These are phyloP conservation scores for Diaporthe humulicola DNA, from an alignment of 2,329 filamentous ascomycete species.

Conservation along the genomic window DNA sequence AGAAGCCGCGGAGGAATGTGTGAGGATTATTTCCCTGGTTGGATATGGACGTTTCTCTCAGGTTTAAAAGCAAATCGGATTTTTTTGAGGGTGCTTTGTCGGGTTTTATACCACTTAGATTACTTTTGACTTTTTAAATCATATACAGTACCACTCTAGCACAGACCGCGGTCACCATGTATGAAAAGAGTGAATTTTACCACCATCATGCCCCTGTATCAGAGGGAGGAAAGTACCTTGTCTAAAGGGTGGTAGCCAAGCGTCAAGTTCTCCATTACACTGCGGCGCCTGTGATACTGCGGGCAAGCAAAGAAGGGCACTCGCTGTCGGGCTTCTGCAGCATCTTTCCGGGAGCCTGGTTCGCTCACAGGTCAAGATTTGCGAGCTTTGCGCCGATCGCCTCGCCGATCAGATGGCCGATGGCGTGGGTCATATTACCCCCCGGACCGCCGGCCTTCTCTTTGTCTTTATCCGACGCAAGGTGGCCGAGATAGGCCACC, in stretches of 20 bases:
- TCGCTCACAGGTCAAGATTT: neutral
- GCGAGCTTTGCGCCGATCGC: neutral
- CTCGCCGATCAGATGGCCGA: neutral
- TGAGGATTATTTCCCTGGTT: neutral
- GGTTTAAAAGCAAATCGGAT: neutral
- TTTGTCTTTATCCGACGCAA: conserved; percentile 15
- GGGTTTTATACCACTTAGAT: neutral
- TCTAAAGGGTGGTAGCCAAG: neutral
- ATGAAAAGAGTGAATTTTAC: neutral
- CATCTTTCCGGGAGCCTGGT: neutral
- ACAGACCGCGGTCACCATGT: neutral
- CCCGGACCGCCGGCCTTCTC: neutral
- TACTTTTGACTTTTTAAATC: neutral
- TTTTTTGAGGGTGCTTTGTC: neutral
- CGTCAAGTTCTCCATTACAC: no score
- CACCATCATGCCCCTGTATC: neutral
- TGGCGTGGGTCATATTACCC: neutral
- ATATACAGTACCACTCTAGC: neutral
- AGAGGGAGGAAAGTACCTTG: no score
- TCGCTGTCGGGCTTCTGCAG: no score
- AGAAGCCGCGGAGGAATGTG: conserved; percentile 33
- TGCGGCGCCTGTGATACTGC: neutral
- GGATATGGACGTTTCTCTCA: neutral
- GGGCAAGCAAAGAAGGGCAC: neutral
- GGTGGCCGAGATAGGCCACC: conserved; percentile 29